Base-by-base conservation (phyloP, 2,329 filamentous ascomycete genomes). In the Calonectria fujianensis region DNA sequence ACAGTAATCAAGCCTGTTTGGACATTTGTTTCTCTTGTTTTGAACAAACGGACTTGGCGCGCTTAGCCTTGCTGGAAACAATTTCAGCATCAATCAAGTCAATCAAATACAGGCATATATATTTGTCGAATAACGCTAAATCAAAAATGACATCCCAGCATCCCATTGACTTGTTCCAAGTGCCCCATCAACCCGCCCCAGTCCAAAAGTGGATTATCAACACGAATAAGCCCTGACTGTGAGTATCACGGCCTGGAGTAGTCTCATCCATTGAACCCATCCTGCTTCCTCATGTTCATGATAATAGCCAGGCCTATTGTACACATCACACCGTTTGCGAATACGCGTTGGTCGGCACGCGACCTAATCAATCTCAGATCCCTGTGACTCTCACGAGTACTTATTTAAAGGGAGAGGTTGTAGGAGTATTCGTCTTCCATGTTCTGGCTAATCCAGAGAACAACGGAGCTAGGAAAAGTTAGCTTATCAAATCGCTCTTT, bases 351-450 rank as follows among this genome's bases (percentile, higher is more conserved):
- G 24, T 39, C 35, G 35, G 68, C 37, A 16, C 5, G 9, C 50
- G 51, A 57, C 37, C n/a, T 29, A 41, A 27, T 66, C 41, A n/a
- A 71, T 67, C 52, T 70, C 72, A 39, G 35, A 54, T 72, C 64
- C 35, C 59, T n/a, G 37, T 35, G 24, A 59, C 45, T 48, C n/a
- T 41, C 66, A 20, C 51, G 65, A 27, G 54, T 16, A 37, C 27
- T 24, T 63, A 57, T 68, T 85, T 83, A 93, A 76, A 94, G 86
- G 74, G 91, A 89, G 78, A 94, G 84, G 83, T 93, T 93, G 84
- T 94, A 94, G 61, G 91, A 89, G 80, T 93, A 94, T 84, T 94
- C 92, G 80, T 93, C 92, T 86, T 94, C 92, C 90, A 94, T 93
- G 80, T 94, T 94, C 87, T 94, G 92, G 85, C 90, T 92, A 70